Conservation (phyloP, 306 rosid species). For the Lathyrus aphaca region DNA sequence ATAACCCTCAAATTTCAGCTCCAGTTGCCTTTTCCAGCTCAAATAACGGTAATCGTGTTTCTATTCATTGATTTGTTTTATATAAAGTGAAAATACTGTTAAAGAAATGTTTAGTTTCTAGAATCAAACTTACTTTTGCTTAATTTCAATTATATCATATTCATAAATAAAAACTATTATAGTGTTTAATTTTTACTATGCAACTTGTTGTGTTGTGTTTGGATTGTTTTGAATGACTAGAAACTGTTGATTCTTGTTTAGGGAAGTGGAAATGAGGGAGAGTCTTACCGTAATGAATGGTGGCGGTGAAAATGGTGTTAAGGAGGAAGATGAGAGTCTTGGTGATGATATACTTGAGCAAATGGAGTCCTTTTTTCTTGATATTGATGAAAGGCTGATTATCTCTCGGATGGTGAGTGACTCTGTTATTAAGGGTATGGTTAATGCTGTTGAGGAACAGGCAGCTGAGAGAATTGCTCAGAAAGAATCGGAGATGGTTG, state of each 20-base stretch:
- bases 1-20: neutral
- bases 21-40: neutral
- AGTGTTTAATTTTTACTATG: neutral
- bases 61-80: too few species aligned
- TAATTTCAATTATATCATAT: neutral
- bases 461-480: constrained; percentile 70
- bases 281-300: constrained; percentile 43
- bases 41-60: too few species aligned
- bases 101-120: too few species aligned
- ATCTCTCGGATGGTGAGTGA: constrained; percentile 93
- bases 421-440: constrained; percentile 77
- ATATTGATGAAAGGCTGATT: constrained; percentile 60
- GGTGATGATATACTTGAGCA: constrained; percentile 58
- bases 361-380: constrained; percentile 65
- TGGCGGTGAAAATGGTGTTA: constrained; percentile 39
- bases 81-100: too few species aligned
- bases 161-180: neutral
- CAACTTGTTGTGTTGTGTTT: constrained; percentile 3
- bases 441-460: constrained; percentile 67
- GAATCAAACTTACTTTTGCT: neutral
- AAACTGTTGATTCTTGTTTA: constrained; percentile 38
- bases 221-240: constrained; percentile 34
- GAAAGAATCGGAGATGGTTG: constrained; percentile 72
- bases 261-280: constrained; percentile 31
- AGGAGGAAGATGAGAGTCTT: constrained; percentile 50